Conservation (phyloP, 2,329 filamentous ascomycete species). For the Diaporthe australafricana region DNA sequence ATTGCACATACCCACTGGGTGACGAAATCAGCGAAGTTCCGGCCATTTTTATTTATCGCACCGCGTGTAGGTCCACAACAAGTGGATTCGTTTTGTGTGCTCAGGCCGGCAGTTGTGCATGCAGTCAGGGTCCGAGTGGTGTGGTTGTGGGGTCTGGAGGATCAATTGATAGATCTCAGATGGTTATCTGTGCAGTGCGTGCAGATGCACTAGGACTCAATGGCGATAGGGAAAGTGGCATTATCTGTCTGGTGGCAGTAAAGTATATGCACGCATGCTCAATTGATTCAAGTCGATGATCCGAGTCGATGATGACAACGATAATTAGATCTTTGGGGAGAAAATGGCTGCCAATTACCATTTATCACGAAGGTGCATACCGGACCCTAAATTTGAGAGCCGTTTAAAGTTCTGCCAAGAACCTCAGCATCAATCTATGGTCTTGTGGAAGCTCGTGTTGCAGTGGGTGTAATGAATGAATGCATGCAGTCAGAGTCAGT, state of each 20-base stretch:
- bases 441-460: background rate
- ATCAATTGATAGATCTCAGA: conserved; percentile 15
- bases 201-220: no score
- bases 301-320: background rate
- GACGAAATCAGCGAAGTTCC: conserved; percentile 3
- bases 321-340: background rate
- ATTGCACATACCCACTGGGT: background rate
- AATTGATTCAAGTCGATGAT: background rate
- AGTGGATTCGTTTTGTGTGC: background rate
- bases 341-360: background rate
- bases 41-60: background rate
- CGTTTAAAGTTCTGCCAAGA: background rate
- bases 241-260: no score
- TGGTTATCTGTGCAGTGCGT: background rate
- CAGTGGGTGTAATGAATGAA: no score
- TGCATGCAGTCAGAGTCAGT: conserved; percentile 1
- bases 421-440: background rate
- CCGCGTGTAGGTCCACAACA: background rate
- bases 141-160: background rate
- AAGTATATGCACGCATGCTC: no score
- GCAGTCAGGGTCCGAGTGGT: background rate
- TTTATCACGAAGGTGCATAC: background rate
- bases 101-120: background rate
- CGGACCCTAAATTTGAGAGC: conserved; percentile 5
- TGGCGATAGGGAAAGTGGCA: no score